Evolutionary conservation across 148 eudicot species (phyloP).

Genomic region (Rhododendron griersonianum): DNA sequence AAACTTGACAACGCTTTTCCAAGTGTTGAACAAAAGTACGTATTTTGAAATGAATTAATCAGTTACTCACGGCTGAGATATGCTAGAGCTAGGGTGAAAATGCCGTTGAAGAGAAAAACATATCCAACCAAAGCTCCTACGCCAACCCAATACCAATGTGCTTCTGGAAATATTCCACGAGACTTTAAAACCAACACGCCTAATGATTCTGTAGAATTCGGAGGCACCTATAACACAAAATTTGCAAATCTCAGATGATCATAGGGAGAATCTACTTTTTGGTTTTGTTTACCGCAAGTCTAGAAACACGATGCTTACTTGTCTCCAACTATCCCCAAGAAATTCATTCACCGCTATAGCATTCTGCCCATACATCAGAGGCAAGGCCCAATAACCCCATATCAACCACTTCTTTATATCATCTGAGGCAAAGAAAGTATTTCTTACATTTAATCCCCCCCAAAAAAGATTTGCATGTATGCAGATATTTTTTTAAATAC

Average conservation of each 20-base stretch:
- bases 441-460: not conserved
- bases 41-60: not conserved
- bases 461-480: not conserved
- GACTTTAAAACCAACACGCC: conserved; percentile 39
- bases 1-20: not conserved
- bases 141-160: conserved; percentile 72
- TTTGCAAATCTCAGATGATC: not conserved
- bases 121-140: conserved; percentile 54
- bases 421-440: conserved; percentile 29
- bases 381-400: conserved; percentile 95
- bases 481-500: too few relatives aligned
- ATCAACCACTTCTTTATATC: conserved; percentile 76
- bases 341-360: conserved; percentile 81
- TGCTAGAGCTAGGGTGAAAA: conserved; percentile 39
- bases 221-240: conserved; percentile 14
- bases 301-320: conserved; percentile 26
- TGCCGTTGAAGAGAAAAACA: conserved; percentile 38
- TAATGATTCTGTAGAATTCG: conserved; percentile 17
- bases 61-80: conserved; percentile 48
- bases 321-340: conserved; percentile 72
- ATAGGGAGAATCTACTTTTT: not conserved
- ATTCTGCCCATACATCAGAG: conserved; percentile 70
- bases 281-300: not conserved
- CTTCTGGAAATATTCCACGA: conserved; percentile 49
- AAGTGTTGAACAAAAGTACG: not conserved